Base-by-base conservation (phyloP, 176 grass and related monocot genomes). In the Carex cristatella region DNA sequence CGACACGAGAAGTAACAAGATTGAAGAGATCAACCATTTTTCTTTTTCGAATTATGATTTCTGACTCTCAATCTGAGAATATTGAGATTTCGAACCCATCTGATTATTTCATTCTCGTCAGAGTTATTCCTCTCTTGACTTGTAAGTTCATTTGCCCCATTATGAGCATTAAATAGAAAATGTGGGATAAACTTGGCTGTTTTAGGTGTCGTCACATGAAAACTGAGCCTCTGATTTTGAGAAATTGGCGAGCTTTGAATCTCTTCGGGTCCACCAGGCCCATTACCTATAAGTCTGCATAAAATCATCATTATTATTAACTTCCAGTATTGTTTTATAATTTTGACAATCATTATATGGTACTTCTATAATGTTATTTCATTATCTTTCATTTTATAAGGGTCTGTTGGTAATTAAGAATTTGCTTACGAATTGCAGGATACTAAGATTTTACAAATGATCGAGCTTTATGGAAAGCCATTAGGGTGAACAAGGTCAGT, bases 101-200 rank as follows among this genome's bases (percentile, higher is more conserved):
- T 90, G 80, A 95, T 94, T 76, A 98, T 60, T 30, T 95, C 91
- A 90, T 83, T 63, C 62, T 95, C 93, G 76, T 95, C 96, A 53
- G 69, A 84, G 38, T 79, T 84, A 80, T 85, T 87, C 40, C 5
- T 65, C 27, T 88, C 89, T 27, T 89, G 33, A 81, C 71, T 86
- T 55, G 69, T 86, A 87, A 89, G 62, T 27, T 82, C n/a, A 61
- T 81, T 81, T 79, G 69, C 48, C 81, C 44, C 23, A 72, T 84
- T 91, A 32, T 88, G 68, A 88, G 89, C 58, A 87, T 88, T 92
- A 71, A 95, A 88, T 71, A 87, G 78, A 81, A 84, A 92, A 58
- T 95, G 90, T 16, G 88, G 74, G 55, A 85, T 87, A 91, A 98
- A 95, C 83, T 92, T 98, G 77, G 87, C 87, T 53, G 89, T 88